Evolutionary conservation across 1,284 basidiomycete species (phyloP), one percentile per base, ranked within the genome.

Genomic region (Apiotrichum siamense): DNA sequence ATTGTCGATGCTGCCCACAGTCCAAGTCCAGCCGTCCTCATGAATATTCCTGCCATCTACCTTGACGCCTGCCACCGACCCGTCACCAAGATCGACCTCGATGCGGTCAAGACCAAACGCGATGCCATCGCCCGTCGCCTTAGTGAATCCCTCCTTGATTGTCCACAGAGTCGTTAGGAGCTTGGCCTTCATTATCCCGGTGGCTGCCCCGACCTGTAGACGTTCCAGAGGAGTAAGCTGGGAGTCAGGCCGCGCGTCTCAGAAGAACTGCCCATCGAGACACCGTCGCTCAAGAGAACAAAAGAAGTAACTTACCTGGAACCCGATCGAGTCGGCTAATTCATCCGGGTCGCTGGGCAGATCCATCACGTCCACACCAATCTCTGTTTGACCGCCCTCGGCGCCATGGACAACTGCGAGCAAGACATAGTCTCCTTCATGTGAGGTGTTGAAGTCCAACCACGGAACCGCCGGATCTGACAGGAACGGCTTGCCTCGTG

Each of bases 121-220:
- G 31, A 73, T 62, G 2, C 71, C 71, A 27, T 67, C 65, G 1
- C 67, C 69, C 7, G 64, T 60, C 4, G 70, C 70, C 55, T 73
- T 73, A 3, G 64, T 65, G 42, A 58, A 73, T 0, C 59, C 63
- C 47, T 73, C 70, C 46, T 73, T 73, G 43, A 67, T 31, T 0
- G 67, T 62, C 70, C 70, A 73, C 2, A 70, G 49, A 12, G 52
- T 63, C 3, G 67, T 65, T 12, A 71, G 40, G 23, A 55, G 49
- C 43, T 53, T 47, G 25, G 60, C 54, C 37, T 63, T 57, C 35
- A 49, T 33, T 12, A 26, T 24, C 2, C 56, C 56, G 2, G 49
- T 35, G 9, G 49, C 38, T 2, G 35, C 35, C 2, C 56, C 50
- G 2, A 70, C 49, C 7, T 35, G 33, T 1, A 49, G 50, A 7